Percentiles rank a stretch among this genome's conserved stretches.
Evolutionary conservation across 805 yeast genomes (phyloP).

Genomic region (Nakazawaea populi): DNA sequence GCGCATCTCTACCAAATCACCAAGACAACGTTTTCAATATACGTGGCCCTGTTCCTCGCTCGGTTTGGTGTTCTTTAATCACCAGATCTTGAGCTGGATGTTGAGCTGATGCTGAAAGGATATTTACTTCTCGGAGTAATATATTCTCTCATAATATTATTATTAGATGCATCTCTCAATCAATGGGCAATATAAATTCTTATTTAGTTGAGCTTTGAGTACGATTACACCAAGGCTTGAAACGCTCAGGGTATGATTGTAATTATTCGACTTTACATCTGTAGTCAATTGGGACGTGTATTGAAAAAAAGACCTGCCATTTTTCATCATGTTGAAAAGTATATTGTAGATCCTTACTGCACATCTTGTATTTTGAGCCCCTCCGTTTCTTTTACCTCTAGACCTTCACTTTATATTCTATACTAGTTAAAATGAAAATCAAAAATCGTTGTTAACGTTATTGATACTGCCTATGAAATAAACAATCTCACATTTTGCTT

Average conservation of each 20-base stretch:
- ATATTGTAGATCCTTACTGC: not conserved
- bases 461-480: conserved; percentile 47
- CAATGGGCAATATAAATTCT: conserved; percentile 42
- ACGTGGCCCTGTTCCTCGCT: conserved; percentile 59
- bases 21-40: not conserved
- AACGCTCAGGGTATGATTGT: conserved; percentile 29
- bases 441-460: not conserved
- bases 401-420: no score
- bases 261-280: conserved; percentile 31
- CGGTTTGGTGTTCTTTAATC: conserved; percentile 31
- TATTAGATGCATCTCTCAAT: not conserved
- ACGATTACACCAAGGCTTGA: conserved; percentile 38
- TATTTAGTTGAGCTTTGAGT: conserved; percentile 48
- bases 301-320: no score
- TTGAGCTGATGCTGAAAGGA: conserved; percentile 3
- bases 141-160: no score
- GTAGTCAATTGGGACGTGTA: not conserved
- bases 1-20: not conserved
- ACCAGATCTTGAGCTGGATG: conserved; percentile 61
- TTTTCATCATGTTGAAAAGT: no score
- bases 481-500: conserved; percentile 57
- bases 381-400: no score
- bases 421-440: not conserved
- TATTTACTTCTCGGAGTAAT: no score
- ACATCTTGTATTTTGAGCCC: no score